Percentiles rank a stretch among this genome's conserved stretches.
Evolutionary conservation across 2,329 filamentous ascomycete species (phyloP).

Genomic region (Penicillium sp.): DNA sequence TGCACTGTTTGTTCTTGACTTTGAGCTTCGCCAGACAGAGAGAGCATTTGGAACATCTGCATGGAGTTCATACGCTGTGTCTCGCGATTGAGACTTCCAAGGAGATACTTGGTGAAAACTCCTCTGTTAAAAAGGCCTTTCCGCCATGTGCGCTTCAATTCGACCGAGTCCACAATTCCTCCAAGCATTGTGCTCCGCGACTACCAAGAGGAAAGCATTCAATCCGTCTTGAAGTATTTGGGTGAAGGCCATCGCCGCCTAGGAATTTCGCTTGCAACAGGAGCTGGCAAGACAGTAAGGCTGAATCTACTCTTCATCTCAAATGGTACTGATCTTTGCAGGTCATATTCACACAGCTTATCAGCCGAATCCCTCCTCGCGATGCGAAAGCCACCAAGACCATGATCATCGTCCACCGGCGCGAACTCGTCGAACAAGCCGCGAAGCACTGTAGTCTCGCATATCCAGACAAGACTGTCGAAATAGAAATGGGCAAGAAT

Average conservation of each 20-base stretch:
- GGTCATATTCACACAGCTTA: constrained; percentile 96
- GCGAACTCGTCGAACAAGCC: constrained; percentile 92
- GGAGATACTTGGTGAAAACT: constrained; percentile 14
- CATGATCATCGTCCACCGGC: constrained; percentile 85
- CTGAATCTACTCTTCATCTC: not conserved
- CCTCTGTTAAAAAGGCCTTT: constrained; percentile 31
- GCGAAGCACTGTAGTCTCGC: constrained; percentile 76
- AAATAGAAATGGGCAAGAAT: constrained; percentile 84
- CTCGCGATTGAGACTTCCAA: constrained; percentile 18
- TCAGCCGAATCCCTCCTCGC: constrained; percentile 67
- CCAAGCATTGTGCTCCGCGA: constrained; percentile 64
- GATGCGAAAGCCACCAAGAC: constrained; percentile 67
- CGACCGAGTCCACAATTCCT: constrained; percentile 19
- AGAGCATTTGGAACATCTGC: constrained; percentile 3
- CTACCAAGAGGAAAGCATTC: constrained; percentile 91
- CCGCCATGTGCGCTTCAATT: constrained; percentile 25
- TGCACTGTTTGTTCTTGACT: constrained; percentile 38
- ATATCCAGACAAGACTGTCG: constrained; percentile 77
- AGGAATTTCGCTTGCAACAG: constrained; percentile 83
- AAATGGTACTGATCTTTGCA: constrained; percentile 35
- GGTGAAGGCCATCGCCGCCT: constrained; percentile 72
- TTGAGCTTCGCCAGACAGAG: not conserved
- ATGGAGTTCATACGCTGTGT: constrained; percentile 36
- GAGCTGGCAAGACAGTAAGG: constrained; percentile 79
- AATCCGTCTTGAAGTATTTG: constrained; percentile 71